phyloP scores from a whole-genome alignment of 2,329 filamentous ascomycete species.

The Aspergillus spinulosporus region DNA sequence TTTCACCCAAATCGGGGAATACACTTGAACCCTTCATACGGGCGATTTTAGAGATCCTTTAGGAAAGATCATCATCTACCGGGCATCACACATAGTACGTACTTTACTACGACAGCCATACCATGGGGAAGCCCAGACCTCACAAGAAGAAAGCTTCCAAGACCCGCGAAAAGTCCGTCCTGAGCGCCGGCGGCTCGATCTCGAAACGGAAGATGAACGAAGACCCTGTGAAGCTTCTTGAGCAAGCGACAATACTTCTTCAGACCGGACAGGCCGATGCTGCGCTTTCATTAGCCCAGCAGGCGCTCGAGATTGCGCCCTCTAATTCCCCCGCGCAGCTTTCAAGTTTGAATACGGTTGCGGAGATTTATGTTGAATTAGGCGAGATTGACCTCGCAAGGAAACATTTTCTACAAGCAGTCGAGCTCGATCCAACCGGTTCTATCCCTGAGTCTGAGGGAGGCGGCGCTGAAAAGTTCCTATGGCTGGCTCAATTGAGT shows the following conservation, averaged over 20 bases:
- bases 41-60: not conserved
- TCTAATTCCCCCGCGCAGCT: slow-evolving; percentile 41
- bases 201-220: slow-evolving; percentile 49
- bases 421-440: slow-evolving; percentile 74
- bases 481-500: slow-evolving; percentile 89
- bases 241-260: slow-evolving; percentile 57
- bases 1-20: slow-evolving; percentile 23
- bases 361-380: slow-evolving; percentile 77
- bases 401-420: slow-evolving; percentile 70
- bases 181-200: slow-evolving; percentile 42
- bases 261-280: slow-evolving; percentile 60
- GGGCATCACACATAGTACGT: slow-evolving; percentile 16
- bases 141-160: slow-evolving; percentile 47
- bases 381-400: slow-evolving; percentile 78
- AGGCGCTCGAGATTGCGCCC: slow-evolving; percentile 48
- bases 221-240: slow-evolving; percentile 57
- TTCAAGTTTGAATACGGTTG: slow-evolving; percentile 71
- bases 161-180: slow-evolving; percentile 45
- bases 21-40: slow-evolving; percentile 16
- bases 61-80: not conserved
- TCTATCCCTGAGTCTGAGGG: slow-evolving; percentile 67
- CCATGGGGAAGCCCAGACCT: slow-evolving; percentile 56
- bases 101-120: slow-evolving; percentile 20
- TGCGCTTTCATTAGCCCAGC: slow-evolving; percentile 56
- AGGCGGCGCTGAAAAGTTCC: slow-evolving; percentile 87